Evolutionary conservation across 1,284 basidiomycete species (phyloP).

Genomic region (Ustilago sp.): DNA sequence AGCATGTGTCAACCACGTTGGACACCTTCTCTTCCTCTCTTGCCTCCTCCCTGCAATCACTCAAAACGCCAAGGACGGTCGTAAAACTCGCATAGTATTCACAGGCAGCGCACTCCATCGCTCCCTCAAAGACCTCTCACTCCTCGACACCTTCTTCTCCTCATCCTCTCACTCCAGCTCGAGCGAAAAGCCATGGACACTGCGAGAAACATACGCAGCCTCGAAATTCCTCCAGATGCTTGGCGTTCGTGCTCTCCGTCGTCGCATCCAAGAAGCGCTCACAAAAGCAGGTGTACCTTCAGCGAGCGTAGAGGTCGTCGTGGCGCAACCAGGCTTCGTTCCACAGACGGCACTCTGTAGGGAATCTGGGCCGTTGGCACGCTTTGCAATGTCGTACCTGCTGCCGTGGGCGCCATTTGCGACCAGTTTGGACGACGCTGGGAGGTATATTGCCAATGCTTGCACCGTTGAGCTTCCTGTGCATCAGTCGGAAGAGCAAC

Average conservation of each 20-base stretch:
- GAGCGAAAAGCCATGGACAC: constrained; percentile 24
- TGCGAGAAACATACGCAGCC: constrained; percentile 43
- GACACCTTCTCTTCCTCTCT: constrained; percentile 48
- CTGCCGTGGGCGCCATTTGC: constrained; percentile 44
- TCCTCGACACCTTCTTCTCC: constrained; percentile 33
- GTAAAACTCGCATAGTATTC: constrained; percentile 51
- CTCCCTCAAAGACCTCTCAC: constrained; percentile 25
- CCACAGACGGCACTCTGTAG: constrained; percentile 40
- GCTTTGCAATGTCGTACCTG: constrained; percentile 45
- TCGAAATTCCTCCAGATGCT: constrained; percentile 57
- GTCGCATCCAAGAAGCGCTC: constrained; percentile 20
- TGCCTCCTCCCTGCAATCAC: constrained; percentile 29
- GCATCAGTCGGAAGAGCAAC: background rate
- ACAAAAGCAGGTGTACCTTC: background rate
- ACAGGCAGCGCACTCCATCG: constrained; percentile 51
- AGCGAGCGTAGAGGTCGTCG: constrained; percentile 32
- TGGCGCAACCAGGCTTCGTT: constrained; percentile 50
- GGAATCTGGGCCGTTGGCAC: constrained; percentile 23
- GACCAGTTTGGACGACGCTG: constrained; percentile 34
- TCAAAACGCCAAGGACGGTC: constrained; percentile 23
- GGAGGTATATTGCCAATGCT: constrained; percentile 45
- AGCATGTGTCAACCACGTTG: constrained; percentile 53
- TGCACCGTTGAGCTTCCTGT: constrained; percentile 21
- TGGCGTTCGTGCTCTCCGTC: constrained; percentile 42
- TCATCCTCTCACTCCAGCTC: constrained; percentile 10